Conservation (phyloP, 306 rosid species). For the Hippophae rhamnoides region DNA sequence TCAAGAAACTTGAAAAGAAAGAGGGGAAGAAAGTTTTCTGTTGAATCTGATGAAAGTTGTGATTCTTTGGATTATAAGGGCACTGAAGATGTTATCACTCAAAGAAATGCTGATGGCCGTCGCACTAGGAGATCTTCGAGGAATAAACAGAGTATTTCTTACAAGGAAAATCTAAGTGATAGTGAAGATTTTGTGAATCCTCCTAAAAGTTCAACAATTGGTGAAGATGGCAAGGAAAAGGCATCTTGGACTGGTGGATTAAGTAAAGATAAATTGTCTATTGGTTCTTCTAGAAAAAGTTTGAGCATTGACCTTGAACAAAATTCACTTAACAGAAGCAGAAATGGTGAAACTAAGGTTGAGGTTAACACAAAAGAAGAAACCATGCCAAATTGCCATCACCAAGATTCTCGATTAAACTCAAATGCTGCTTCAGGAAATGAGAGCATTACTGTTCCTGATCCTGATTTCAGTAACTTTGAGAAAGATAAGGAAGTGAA, state of each 20-base stretch:
- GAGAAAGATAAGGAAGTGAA: conserved; percentile 38
- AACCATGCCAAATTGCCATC: neutral
- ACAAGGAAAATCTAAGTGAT: conserved; percentile 18
- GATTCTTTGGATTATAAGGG: conserved; percentile 17
- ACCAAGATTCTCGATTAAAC: too few relatives aligned
- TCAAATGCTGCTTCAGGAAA: conserved; percentile 4
- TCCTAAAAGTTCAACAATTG: conserved; percentile 29
- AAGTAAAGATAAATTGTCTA: conserved; percentile 11
- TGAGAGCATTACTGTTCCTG: conserved; percentile 29
- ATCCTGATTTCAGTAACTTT: conserved; percentile 70
- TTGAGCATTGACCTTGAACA: conserved; percentile 23
- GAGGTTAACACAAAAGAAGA: conserved; percentile 14
- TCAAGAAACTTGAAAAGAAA: conserved; percentile 29
- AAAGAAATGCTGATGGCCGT: conserved; percentile 16
- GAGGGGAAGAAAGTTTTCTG: conserved; percentile 37
- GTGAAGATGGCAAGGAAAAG: conserved; percentile 22
- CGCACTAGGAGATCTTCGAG: conserved; percentile 35
- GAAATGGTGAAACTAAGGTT: conserved; percentile 22
- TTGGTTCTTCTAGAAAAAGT: conserved; percentile 3
- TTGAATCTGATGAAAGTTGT: conserved; percentile 27
- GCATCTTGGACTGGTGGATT: conserved; percentile 20
- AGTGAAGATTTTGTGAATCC: conserved; percentile 29
- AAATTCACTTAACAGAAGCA: conserved; percentile 15
- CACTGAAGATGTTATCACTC: conserved; percentile 11
- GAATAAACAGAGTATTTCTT: conserved; percentile 35